phyloP scores from a whole-genome alignment of 139 green algal species.

The Closterium sp. region DNA sequence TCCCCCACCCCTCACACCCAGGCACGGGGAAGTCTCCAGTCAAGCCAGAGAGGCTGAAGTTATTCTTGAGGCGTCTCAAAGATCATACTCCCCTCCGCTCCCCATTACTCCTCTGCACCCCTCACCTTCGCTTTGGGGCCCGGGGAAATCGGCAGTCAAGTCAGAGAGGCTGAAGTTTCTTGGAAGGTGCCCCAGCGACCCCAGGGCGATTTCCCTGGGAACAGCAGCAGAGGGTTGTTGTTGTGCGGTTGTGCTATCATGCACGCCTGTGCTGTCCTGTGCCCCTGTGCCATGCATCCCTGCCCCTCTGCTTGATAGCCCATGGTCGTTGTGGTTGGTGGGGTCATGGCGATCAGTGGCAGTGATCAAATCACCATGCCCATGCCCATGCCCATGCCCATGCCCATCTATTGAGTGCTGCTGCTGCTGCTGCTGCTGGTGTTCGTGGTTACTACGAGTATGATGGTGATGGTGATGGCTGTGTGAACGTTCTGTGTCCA shows the following conservation, averaged over 20 bases:
- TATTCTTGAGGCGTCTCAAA: too few species aligned
- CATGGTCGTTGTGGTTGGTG: background rate
- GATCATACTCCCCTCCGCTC: too few species aligned
- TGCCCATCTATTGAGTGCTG: background rate
- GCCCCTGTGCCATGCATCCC: background rate
- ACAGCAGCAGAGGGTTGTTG: background rate
- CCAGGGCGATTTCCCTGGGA: background rate
- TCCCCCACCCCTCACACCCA: background rate
- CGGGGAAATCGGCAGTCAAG: constrained; percentile 33
- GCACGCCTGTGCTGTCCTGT: background rate
- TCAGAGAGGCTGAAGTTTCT: constrained; percentile 48
- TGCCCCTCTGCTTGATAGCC: background rate
- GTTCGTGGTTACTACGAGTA: background rate
- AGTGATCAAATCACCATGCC: background rate
- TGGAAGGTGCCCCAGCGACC: constrained; percentile 26
- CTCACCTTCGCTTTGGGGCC: background rate
- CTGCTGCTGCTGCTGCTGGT: background rate
- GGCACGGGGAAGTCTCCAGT: too few species aligned
- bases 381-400: constrained; percentile 7
- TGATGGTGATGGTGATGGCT: background rate
- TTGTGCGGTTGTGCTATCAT: background rate
- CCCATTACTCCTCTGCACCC: background rate
- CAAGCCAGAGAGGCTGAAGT: too few species aligned
- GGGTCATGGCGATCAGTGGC: background rate
- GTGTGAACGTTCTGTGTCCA: background rate